Base-by-base conservation (phyloP, 78 protist genomes). In the Emiliania huxleyi region DNA sequence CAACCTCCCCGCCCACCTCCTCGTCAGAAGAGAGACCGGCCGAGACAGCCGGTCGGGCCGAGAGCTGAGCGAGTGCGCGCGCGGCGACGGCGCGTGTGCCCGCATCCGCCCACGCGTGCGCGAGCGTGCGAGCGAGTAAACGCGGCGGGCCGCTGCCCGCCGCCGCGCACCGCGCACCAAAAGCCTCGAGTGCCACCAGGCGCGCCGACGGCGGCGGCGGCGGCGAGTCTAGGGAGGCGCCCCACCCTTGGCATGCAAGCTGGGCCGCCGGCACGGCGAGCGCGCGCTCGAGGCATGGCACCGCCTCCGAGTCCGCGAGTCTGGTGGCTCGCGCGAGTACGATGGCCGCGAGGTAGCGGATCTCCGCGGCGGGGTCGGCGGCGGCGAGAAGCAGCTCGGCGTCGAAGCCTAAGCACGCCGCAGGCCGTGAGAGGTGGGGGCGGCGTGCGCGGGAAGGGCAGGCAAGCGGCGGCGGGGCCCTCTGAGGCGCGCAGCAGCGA, bases 41-140 rank as follows among this genome's bases (percentile, higher is more conserved):
- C 11, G 8, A 8, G 8, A 62, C 75, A 5, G 22, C 2, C 33
- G 46, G 1, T 12, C 48, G 85, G n/a, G 85, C 85, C 29, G 46
- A 2, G 6, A 77, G 43, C 46, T 77, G 85, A 1, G 85, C 1
- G n/a, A 77, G 46, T 3, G 46, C 43, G 2, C 85, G 85, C 44
- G 85, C 44, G 18, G 85, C 85, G 85, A 77, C 85, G 18, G 85
- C 85, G 49, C 85, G 85, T 18, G 85, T 48, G 29, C 49, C 85
- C 33, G 33, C 85, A 33, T 77, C 85, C 11, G 42, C 81, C n/a
- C 8, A 12, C 81, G 81, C 23, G 42, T 35, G 11, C 18, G 45
- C 3, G 29, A 71, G 42, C 33, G n/a, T 21, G 23, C n/a, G 44
- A 5, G n/a, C n/a, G 15, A 3, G 21, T 8, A 8, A n/a, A 12